Conservation (phyloP, 2,329 filamentous ascomycete species). For the Cladobotryum protrusum region DNA sequence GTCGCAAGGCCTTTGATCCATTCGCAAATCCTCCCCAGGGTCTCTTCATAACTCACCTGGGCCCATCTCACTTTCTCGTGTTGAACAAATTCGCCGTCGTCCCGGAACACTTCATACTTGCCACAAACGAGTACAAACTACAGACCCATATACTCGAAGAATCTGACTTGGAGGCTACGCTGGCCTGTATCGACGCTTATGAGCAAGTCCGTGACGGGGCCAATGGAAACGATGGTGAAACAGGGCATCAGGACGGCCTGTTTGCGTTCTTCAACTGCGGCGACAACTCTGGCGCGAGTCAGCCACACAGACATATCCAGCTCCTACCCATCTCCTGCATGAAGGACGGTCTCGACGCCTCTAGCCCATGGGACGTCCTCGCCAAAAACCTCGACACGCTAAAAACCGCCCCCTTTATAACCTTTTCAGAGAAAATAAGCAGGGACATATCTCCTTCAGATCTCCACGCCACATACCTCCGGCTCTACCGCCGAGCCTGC, state of each 20-base stretch:
- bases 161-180: slow-evolving; percentile 54
- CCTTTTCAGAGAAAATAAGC: slow-evolving; percentile 36
- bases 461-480: slow-evolving; percentile 38
- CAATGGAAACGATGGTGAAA: not conserved
- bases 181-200: slow-evolving; percentile 56
- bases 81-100: slow-evolving; percentile 73
- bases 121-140: slow-evolving; percentile 55
- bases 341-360: slow-evolving; percentile 42
- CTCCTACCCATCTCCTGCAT: slow-evolving; percentile 61
- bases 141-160: slow-evolving; percentile 59
- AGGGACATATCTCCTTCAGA: slow-evolving; percentile 28
- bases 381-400: slow-evolving; percentile 27
- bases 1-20: slow-evolving; percentile 48
- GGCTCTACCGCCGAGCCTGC: slow-evolving; percentile 41
- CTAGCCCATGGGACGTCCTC: slow-evolving; percentile 42
- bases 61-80: slow-evolving; percentile 55
- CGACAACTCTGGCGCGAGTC: slow-evolving; percentile 60
- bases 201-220: slow-evolving; percentile 12
- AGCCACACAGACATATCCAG: slow-evolving; percentile 67
- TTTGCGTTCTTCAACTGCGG: slow-evolving; percentile 69
- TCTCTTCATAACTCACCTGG: slow-evolving; percentile 47
- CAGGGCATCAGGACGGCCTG: slow-evolving; percentile 30
- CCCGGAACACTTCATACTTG: slow-evolving; percentile 64
- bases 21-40: slow-evolving; percentile 55
- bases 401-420: slow-evolving; percentile 32